Percentiles rank a stretch among this genome's conserved stretches.
Evolutionary conservation across 2,329 filamentous ascomycete genomes (phyloP).

Genomic region (Rachicladosporium sp.): DNA sequence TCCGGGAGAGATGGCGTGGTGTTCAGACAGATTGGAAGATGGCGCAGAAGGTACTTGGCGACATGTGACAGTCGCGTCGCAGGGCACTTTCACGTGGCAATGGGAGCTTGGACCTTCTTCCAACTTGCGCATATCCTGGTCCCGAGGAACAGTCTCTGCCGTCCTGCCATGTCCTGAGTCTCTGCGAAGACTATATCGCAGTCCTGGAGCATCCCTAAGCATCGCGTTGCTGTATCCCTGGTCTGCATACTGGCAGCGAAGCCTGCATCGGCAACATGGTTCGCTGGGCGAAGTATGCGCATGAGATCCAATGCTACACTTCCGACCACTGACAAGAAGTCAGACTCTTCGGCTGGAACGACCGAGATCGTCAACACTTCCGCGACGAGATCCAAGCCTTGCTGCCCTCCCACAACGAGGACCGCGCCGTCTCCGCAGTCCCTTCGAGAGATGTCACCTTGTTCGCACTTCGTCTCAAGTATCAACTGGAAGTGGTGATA

Average conservation of each 20-base stretch:
- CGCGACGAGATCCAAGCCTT: conserved; percentile 37
- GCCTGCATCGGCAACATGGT: conserved; percentile 9
- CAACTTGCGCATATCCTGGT: too few relatives aligned
- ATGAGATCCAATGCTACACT: background rate
- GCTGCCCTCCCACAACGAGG: conserved; percentile 50
- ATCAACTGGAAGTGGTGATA: conserved; percentile 78
- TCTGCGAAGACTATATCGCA: too few relatives aligned
- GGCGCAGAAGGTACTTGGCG: too few relatives aligned
- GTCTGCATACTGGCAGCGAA: too few relatives aligned
- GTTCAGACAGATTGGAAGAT: too few relatives aligned
- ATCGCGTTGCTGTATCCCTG: too few relatives aligned
- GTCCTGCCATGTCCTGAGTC: too few relatives aligned
- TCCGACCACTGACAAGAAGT: background rate
- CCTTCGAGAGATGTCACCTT: conserved; percentile 74
- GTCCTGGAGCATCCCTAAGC: too few relatives aligned
- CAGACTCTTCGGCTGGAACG: conserved; percentile 17
- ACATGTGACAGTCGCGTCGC: too few relatives aligned
- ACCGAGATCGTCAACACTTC: conserved; percentile 26
- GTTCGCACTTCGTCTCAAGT: conserved; percentile 76
- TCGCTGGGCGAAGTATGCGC: conserved; percentile 9
- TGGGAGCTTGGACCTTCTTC: too few relatives aligned
- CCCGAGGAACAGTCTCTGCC: too few relatives aligned
- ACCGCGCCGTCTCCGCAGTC: conserved; percentile 52
- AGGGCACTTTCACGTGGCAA: too few relatives aligned
- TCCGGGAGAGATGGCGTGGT: background rate